These are phyloP conservation scores for Citeromyces hawaiiensis DNA, from an alignment of 1,139 yeast species.

Conservation along the genomic window DNA sequence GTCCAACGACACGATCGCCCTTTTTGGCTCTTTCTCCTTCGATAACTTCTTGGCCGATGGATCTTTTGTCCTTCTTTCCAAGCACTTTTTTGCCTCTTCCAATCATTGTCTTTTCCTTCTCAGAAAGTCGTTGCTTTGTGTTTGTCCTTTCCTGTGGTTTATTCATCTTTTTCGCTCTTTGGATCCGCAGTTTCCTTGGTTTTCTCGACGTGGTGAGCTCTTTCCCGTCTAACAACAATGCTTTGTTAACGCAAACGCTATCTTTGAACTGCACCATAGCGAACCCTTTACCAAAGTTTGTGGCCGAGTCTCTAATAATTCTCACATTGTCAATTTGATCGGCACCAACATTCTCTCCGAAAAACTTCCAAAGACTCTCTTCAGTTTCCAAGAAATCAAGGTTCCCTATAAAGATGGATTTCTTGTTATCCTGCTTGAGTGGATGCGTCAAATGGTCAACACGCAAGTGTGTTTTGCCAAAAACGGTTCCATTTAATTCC, in stretches of 20 bases:
- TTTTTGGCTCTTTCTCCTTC: slow-evolving; percentile 81
- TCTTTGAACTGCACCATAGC: slow-evolving; percentile 91
- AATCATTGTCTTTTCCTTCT: slow-evolving; percentile 58
- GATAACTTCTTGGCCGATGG: slow-evolving; percentile 38
- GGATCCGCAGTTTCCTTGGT: slow-evolving; percentile 59
- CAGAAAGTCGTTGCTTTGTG: slow-evolving; percentile 23
- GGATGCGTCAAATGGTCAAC: slow-evolving; percentile 93
- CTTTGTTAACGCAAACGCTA: slow-evolving; percentile 69
- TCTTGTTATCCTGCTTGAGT: slow-evolving; percentile 67
- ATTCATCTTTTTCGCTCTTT: slow-evolving; percentile 58
- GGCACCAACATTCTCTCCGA: slow-evolving; percentile 45
- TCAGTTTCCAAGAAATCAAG: slow-evolving; percentile 87
- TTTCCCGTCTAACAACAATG: slow-evolving; percentile 65
- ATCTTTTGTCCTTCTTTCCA: slow-evolving; percentile 70
- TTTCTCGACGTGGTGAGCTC: slow-evolving; percentile 30
- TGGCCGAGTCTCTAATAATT: slow-evolving; percentile 80
- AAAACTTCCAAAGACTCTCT: slow-evolving; percentile 79
- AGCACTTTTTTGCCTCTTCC: slow-evolving; percentile 69
- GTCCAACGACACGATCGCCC: slow-evolving; percentile 47
- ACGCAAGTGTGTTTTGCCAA: slow-evolving; percentile 65
- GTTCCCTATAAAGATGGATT: slow-evolving; percentile 87
- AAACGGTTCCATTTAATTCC: slow-evolving; percentile 51
- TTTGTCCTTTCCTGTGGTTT: slow-evolving; percentile 22
- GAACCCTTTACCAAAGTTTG: slow-evolving; percentile 94
- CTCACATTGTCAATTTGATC: slow-evolving; percentile 71